Conservation (phyloP, 768 basidiomycete genomes). For the Obba rivulosa region DNA sequence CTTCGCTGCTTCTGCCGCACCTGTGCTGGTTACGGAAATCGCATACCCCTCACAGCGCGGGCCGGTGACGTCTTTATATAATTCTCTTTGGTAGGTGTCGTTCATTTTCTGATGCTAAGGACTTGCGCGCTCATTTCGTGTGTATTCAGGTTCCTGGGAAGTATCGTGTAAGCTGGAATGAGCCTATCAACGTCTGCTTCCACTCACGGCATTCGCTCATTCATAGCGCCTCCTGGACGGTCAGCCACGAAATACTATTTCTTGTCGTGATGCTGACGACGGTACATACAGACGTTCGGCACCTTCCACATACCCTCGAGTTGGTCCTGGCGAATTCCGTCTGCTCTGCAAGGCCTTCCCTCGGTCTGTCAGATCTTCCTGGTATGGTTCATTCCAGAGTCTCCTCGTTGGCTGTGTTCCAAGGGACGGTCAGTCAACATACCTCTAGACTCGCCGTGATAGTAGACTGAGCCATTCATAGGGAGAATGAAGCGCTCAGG, state of each 20-base stretch:
- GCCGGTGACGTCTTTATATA: conserved; percentile 39
- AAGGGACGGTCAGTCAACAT: conserved; percentile 37
- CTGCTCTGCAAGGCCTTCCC: conserved; percentile 53
- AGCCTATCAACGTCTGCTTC: not conserved
- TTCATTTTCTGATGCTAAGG: conserved; percentile 1
- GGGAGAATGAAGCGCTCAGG: conserved; percentile 23
- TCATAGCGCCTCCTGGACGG: conserved; percentile 7
- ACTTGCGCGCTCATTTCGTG: conserved; percentile 6
- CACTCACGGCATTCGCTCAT: not conserved
- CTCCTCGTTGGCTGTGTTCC: conserved; percentile 57
- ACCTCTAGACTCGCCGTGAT: too few species aligned
- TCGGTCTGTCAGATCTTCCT: conserved; percentile 49
- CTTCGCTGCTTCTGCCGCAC: conserved; percentile 39
- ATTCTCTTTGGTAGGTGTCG: conserved; percentile 35
- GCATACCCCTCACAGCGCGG: conserved; percentile 45
- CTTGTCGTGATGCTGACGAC: too few species aligned
- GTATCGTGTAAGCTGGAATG: conserved; percentile 27
- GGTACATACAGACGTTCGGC: conserved; percentile 27
- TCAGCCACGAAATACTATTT: too few species aligned
- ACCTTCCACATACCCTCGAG: conserved; percentile 34
- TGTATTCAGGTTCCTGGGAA: conserved; percentile 26
- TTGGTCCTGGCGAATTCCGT: conserved; percentile 61
- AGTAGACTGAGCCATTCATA: not conserved
- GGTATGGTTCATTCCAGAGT: conserved; percentile 57
- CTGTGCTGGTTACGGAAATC: conserved; percentile 45